A percentile compares a stretch with the other conserved stretches of the same genome.
Conservation (phyloP, 768 basidiomycete species). For the Tulasnella calospora region DNA sequence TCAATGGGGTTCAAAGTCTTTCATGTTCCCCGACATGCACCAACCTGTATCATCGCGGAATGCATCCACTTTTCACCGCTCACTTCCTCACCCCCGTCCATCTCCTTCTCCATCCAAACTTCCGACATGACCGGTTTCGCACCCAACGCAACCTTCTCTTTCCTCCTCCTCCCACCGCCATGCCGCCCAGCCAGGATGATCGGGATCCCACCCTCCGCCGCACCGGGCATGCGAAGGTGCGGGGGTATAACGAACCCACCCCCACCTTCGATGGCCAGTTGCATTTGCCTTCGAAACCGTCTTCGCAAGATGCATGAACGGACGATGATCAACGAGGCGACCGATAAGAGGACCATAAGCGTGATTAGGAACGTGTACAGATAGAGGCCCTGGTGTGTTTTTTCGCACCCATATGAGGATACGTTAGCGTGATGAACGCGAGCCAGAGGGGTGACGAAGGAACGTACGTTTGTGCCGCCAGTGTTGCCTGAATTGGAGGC, state of each 20-base stretch:
- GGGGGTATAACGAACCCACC: constrained; percentile 14
- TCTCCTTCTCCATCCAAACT: constrained; percentile 16
- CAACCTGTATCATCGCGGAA: not conserved
- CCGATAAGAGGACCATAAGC: constrained; percentile 29
- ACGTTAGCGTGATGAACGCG: not conserved
- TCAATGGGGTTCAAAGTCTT: not conserved
- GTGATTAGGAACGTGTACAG: constrained; percentile 32
- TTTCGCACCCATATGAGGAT: not conserved
- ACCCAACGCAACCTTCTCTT: not conserved
- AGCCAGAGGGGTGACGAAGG: not conserved
- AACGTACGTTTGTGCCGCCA: not conserved
- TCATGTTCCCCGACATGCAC: not conserved
- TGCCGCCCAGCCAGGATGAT: not conserved
- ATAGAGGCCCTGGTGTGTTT: constrained; percentile 25
- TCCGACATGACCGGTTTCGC: constrained; percentile 14
- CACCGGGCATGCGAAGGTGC: not conserved
- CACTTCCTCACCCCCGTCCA: not conserved
- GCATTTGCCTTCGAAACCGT: constrained; percentile 29
- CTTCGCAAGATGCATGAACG: constrained; percentile 31
- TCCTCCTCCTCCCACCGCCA: not conserved
- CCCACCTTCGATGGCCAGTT: constrained; percentile 27
- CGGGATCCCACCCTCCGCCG: not conserved
- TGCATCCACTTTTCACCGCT: not conserved
- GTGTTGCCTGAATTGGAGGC: not conserved
- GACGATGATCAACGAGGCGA: constrained; percentile 30